Percentiles rank a stretch among this genome's conserved stretches.
These are phyloP conservation scores for Penicillium sclerotigenum DNA, from an alignment of 2,329 filamentous ascomycete genomes.

Conservation along the genomic window DNA sequence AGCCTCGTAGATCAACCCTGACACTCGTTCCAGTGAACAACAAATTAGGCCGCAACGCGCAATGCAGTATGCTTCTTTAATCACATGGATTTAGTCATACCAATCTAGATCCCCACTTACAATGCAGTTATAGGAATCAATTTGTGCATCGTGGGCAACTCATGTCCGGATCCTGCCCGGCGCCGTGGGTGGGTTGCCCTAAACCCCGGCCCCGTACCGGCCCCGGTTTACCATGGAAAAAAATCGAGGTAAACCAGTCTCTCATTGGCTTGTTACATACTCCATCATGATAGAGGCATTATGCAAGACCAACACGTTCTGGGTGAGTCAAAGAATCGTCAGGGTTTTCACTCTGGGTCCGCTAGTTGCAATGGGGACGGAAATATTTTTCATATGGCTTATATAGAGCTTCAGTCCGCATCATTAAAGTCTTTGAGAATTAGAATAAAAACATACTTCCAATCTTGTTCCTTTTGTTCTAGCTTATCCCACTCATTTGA, in stretches of 20 bases:
- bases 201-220: constrained; percentile 19
- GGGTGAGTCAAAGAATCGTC: constrained; percentile 21
- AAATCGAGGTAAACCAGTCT: constrained; percentile 15
- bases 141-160: constrained; percentile 5
- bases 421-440: neutral
- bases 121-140: neutral
- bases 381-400: neutral
- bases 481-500: neutral
- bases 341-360: constrained; percentile 6
- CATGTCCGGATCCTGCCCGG: constrained; percentile 23
- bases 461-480: neutral
- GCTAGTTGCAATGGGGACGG: constrained; percentile 1
- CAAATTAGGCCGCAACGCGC: constrained; percentile 18
- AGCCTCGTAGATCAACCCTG: neutral
- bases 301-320: constrained; percentile 13
- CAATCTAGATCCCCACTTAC: neutral
- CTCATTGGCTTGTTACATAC: constrained; percentile 17
- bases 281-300: constrained; percentile 15
- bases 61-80: neutral
- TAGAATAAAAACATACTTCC: neutral
- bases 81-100: constrained; percentile 12
- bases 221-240: constrained; percentile 17
- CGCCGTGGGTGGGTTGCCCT: constrained; percentile 16
- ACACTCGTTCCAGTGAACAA: neutral
- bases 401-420: constrained; percentile 12